Percentiles rank a stretch among this genome's conserved stretches.
phyloP scores from a whole-genome alignment of 2,329 filamentous ascomycete species.

The Penicillium sp. region DNA sequence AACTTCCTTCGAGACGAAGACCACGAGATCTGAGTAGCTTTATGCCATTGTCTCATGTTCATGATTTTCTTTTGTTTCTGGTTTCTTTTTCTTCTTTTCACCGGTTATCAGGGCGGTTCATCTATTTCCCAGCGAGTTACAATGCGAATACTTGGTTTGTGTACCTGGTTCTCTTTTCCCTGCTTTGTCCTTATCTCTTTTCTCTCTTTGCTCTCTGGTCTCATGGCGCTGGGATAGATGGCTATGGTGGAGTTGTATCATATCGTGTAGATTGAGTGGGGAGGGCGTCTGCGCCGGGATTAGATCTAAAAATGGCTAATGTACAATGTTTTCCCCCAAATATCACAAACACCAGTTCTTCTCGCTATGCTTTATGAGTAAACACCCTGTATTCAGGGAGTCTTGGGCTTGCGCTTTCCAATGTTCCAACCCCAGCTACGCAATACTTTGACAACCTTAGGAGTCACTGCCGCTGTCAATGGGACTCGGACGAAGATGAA shows the following conservation, averaged over 20 bases:
- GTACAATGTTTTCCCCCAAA: constrained; percentile 26
- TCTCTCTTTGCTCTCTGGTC: constrained; percentile 4
- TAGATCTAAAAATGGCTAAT: constrained; percentile 35
- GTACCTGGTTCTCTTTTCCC: not conserved
- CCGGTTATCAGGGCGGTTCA: constrained; percentile 3
- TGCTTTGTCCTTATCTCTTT: constrained; percentile 1
- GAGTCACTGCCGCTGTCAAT: constrained; percentile 82
- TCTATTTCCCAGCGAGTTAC: not conserved
- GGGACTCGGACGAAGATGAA: constrained; percentile 97
- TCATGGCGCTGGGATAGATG: constrained; percentile 12
- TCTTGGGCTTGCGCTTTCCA: constrained; percentile 66
- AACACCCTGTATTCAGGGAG: constrained; percentile 18
- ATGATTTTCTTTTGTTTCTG: constrained; percentile 1
- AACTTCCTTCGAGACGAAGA: constrained; percentile 15
- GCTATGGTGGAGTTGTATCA: constrained; percentile 11
- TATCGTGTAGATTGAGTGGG: constrained; percentile 24
- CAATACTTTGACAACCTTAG: constrained; percentile 88
- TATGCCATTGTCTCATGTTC: constrained; percentile 10
- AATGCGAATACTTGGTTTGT: not conserved
- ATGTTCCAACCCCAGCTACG: constrained; percentile 93
- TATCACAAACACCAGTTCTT: constrained; percentile 5
- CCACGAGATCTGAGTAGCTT: constrained; percentile 19
- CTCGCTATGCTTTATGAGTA: constrained; percentile 25
- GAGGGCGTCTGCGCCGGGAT: constrained; percentile 20
- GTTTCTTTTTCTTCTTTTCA: not conserved